phyloP scores from a whole-genome alignment of 1,284 basidiomycete genomes.

The Trichosporon sp. region DNA sequence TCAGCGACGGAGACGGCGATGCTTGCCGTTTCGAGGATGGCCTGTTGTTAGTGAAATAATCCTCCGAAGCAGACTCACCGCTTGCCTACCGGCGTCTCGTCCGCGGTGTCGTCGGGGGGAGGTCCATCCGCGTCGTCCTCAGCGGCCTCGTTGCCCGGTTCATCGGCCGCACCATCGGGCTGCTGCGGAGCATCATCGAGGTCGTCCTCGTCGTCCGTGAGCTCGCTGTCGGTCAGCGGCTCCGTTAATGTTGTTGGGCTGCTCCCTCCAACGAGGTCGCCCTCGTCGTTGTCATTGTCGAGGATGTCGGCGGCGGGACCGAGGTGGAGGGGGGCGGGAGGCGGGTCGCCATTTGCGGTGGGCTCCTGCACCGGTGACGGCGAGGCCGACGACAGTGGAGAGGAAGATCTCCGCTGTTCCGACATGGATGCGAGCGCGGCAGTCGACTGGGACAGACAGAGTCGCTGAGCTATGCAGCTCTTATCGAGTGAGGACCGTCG shows the following conservation, averaged over 20 bases:
- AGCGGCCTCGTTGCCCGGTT: not conserved
- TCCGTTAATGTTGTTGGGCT: constrained; percentile 24
- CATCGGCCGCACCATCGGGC: constrained; percentile 11
- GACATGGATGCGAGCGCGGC: constrained; percentile 16
- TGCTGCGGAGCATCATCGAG: constrained; percentile 9
- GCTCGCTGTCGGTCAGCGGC: constrained; percentile 24
- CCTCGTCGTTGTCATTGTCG: constrained; percentile 3
- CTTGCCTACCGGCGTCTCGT: not conserved
- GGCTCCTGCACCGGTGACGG: constrained; percentile 20
- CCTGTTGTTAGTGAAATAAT: constrained; percentile 3
- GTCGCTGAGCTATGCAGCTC: constrained; percentile 4
- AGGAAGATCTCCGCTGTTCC: constrained; percentile 21
- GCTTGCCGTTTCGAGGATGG: not conserved
- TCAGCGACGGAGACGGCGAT: constrained; percentile 26
- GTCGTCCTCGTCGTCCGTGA: constrained; percentile 28
- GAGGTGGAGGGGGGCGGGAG: constrained; percentile 11
- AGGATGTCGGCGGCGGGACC: constrained; percentile 9
- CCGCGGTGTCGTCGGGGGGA: not conserved
- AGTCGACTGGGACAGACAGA: not conserved
- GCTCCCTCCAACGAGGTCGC: constrained; percentile 20
- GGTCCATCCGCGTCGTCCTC: not conserved
- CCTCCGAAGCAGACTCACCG: not conserved
- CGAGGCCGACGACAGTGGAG: constrained; percentile 22
- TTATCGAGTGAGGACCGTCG: not conserved
- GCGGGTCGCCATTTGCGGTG: not conserved